Evolutionary conservation across 192 early-diverging fungal species (phyloP), one percentile per base, ranked within the genome.

Genomic region (Backusella westeae): DNA sequence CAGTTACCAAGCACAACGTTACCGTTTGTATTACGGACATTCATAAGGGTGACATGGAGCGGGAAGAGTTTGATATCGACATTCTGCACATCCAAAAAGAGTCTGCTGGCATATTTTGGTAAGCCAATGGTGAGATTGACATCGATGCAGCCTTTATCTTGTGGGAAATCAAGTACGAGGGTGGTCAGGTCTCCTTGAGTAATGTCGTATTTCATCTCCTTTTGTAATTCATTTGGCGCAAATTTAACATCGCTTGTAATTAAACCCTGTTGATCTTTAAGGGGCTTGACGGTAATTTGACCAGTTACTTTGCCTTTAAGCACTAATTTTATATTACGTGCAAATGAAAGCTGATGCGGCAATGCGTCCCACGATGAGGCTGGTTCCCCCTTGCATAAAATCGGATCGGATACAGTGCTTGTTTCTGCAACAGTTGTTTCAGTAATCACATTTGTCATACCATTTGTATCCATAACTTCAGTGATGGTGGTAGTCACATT

Each of bases 361-460:
- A 63, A 12, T 29, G 19, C 23, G 56, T 63, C 56, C 56, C 56
- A 63, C 23, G 4, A 26, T 29, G 56, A 63, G 26, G 56, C 56
- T 63, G 23, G 23, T 63, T 63, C 56, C 21, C 56, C 56, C 10
- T 63, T 63, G 23, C 21, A 63, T 63, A 29, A 63, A 29, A 63
- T 63, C 3, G 56, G 12, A 12, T 63, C 23, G 26, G 56, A 12
- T 63, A 9, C 56, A 63, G 26, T 6, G 2, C 23, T 63, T 23
- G 9, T 63, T 63, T 63, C 56, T 63, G 56, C 56, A 63, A 63
- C 23, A 10, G 56, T 63, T 12, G 56, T 63, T 63, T 63, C 56
- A 63, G 56, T 63, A 10, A 63, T 8, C 23, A 63, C 56, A 63
- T 63, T 63, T 29, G 56, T 63, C 56, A 63, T 63, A 63, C 56